These are phyloP conservation scores for Pseudonitzschia multistriata DNA, from an alignment of 108 stramenopile genomes.

Conservation along the genomic window DNA sequence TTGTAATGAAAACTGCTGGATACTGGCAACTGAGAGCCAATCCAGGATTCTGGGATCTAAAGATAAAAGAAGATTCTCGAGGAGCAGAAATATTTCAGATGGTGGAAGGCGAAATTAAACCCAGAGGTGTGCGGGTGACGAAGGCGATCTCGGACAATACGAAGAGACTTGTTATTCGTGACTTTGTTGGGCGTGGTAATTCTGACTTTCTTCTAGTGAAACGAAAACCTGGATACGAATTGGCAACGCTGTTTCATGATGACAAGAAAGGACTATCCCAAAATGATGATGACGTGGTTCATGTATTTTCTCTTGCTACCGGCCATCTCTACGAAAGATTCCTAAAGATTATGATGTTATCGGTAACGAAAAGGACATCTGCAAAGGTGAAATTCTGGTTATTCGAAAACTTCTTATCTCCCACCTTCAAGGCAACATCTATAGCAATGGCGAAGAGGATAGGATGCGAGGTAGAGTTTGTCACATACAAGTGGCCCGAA, in stretches of 20 bases:
- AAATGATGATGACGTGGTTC: slow-evolving; percentile 75
- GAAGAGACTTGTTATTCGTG: slow-evolving; percentile 67
- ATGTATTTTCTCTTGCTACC: slow-evolving; percentile 97
- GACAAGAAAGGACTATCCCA: slow-evolving; percentile 30
- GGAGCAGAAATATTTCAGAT: slow-evolving; percentile 92
- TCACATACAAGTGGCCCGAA: slow-evolving; percentile 99
- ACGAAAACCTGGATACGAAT: slow-evolving; percentile 59
- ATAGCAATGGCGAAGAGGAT: slow-evolving; percentile 76
- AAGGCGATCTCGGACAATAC: slow-evolving; percentile 37
- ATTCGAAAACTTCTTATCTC: slow-evolving; percentile 95
- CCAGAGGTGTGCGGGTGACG: slow-evolving; percentile 6
- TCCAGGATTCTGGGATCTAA: slow-evolving; percentile 89
- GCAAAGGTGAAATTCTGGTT: slow-evolving; percentile 98
- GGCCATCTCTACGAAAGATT: slow-evolving; percentile 98
- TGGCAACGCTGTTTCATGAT: slow-evolving; percentile 52
- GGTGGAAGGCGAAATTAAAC: slow-evolving; percentile 38
- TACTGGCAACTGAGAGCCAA: slow-evolving; percentile 97
- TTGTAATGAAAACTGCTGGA: slow-evolving; percentile 98
- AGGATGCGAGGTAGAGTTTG: slow-evolving; percentile 89
- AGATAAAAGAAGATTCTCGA: slow-evolving; percentile 65
- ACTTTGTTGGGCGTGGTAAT: slow-evolving; percentile 42
- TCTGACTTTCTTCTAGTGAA: slow-evolving; percentile 58
- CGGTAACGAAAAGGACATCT: slow-evolving; percentile 91
- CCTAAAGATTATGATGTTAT: slow-evolving; percentile 99
- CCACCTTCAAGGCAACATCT: slow-evolving; percentile 90